These are phyloP conservation scores for California macrophylla DNA, from an alignment of 441 rosid species.

Conservation along the genomic window DNA sequence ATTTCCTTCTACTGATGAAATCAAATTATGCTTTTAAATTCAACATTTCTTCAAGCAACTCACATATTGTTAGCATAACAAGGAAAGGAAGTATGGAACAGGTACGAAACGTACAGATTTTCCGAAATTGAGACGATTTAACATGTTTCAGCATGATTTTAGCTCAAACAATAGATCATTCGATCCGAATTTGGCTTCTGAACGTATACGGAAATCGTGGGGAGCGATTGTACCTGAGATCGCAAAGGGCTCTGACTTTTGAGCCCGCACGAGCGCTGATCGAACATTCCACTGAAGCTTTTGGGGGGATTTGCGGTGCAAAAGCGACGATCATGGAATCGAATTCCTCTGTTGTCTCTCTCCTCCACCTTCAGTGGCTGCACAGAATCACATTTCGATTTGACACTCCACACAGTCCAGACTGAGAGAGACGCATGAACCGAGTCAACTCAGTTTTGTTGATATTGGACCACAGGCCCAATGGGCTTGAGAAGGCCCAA, in stretches of 20 bases:
- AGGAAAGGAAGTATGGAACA: not conserved
- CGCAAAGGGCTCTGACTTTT: not conserved
- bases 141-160: slow-evolving; percentile 26
- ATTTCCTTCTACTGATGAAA: not conserved
- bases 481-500: not conserved
- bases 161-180: not conserved
- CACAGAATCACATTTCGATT: not conserved
- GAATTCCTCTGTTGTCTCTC: slow-evolving; percentile 13
- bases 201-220: not conserved
- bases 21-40: not conserved
- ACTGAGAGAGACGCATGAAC: not conserved
- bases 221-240: slow-evolving; percentile 5
- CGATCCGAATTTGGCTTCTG: not conserved
- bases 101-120: slow-evolving; percentile 22
- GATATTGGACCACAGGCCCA: not conserved
- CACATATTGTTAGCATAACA: not conserved
- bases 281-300: slow-evolving; percentile 9
- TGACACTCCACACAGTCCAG: not conserved
- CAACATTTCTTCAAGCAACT: not conserved
- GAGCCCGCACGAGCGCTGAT: slow-evolving; percentile 13
- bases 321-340: slow-evolving; percentile 23
- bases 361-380: not conserved
- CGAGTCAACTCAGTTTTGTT: not conserved
- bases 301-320: slow-evolving; percentile 17
- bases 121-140: slow-evolving; percentile 20